A percentile compares a stretch with the other conserved stretches of the same genome.
Evolutionary conservation across 371 early-diverging fungal species (phyloP).

Genomic region (Phascolomyces articulosus): DNA sequence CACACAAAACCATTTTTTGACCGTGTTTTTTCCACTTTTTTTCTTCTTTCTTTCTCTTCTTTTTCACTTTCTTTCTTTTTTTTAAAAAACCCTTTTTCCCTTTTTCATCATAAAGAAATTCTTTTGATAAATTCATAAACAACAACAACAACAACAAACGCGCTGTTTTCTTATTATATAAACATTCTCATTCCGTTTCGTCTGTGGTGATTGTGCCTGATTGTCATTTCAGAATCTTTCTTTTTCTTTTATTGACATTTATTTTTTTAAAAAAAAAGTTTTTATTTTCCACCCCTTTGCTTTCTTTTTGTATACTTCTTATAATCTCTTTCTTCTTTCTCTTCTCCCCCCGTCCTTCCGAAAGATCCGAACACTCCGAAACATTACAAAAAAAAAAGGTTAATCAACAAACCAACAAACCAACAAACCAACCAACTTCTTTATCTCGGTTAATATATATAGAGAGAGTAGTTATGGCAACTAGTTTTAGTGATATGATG

Average conservation of each 20-base stretch:
- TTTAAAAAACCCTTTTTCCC: not conserved
- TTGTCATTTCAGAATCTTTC: not conserved
- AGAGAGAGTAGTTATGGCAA: constrained; percentile 2
- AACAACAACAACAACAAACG: no score
- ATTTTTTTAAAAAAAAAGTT: no score
- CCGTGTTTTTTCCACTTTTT: no score
- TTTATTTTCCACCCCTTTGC: not conserved
- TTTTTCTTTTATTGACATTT: not conserved
- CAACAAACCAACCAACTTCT: no score
- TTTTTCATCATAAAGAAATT: not conserved
- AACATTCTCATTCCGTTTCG: not conserved
- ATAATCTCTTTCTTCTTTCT: no score
- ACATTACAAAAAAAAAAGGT: no score
- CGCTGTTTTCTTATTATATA: not conserved
- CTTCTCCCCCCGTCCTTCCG: constrained; percentile 2
- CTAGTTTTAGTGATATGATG: constrained; percentile 22
- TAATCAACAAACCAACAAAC: no score
- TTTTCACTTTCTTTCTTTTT: not conserved
- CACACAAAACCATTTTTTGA: no score
- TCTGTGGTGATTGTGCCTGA: not conserved
- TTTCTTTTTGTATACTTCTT: not conserved
- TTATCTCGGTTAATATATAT: not conserved
- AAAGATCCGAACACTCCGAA: constrained; percentile 16
- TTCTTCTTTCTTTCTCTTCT: not conserved
- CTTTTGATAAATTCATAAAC: no score